Conservation (phyloP, 371 early-diverging fungal species). For the Rhizomucor pusillus region DNA sequence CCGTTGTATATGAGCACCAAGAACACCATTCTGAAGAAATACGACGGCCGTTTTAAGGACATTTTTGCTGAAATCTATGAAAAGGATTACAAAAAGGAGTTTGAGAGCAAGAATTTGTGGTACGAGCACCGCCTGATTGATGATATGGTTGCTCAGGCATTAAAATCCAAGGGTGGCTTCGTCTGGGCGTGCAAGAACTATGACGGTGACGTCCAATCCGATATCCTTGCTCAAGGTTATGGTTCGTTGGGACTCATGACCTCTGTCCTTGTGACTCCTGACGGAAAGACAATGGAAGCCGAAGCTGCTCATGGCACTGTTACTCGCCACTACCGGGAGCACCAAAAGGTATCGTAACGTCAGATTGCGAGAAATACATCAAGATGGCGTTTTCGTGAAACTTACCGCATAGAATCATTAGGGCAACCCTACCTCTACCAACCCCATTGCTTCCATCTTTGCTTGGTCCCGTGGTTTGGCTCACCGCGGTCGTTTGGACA, state of each 20-base stretch:
- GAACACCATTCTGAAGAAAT: constrained; percentile 92
- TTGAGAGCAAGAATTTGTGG: constrained; percentile 74
- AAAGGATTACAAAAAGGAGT: constrained; percentile 57
- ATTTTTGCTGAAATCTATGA: constrained; percentile 89
- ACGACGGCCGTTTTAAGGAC: constrained; percentile 97
- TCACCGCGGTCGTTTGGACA: constrained; percentile 89
- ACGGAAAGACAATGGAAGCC: constrained; percentile 87
- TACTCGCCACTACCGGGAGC: constrained; percentile 93
- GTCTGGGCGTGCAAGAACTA: constrained; percentile 95
- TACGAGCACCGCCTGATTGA: constrained; percentile 95
- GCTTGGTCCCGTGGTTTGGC: constrained; percentile 93
- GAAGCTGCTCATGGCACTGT: constrained; percentile 97
- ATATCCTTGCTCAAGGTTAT: constrained; percentile 89
- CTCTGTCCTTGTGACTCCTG: constrained; percentile 88
- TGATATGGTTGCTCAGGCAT: constrained; percentile 95
- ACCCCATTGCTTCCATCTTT: constrained; percentile 93
- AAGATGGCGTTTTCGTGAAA: neutral
- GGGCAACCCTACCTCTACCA: constrained; percentile 82
- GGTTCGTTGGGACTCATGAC: constrained; percentile 91
- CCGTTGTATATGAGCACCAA: constrained; percentile 92
- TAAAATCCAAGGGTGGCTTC: constrained; percentile 90
- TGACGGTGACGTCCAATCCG: constrained; percentile 91
- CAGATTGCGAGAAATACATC: no score
- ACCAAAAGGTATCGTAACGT: constrained; percentile 88
- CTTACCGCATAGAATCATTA: neutral